These are phyloP conservation scores for Metarhizium guizhouense DNA, from an alignment of 2,329 filamentous ascomycete genomes.

Conservation along the genomic window DNA sequence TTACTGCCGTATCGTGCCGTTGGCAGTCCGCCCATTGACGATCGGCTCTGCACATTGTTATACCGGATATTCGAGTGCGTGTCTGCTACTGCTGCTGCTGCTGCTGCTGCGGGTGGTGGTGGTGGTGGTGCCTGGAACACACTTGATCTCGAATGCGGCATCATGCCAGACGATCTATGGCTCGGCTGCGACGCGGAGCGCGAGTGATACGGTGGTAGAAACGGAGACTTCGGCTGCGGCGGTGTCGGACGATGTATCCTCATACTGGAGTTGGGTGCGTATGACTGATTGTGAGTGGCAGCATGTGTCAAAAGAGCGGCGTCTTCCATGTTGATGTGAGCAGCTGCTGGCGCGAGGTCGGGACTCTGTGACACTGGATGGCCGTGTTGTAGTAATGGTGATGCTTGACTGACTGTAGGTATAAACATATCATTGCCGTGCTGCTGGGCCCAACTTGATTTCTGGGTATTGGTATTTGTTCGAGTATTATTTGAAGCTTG, in stretches of 20 bases:
- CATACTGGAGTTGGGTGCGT: conserved; percentile 12
- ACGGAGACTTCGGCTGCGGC: conserved; percentile 20
- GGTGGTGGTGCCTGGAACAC: conserved; percentile 5
- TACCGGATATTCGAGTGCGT: conserved; percentile 1
- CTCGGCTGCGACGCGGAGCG: conserved; percentile 24
- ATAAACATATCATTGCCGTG: background rate
- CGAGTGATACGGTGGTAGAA: conserved; percentile 16
- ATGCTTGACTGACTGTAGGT: background rate
- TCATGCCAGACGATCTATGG: conserved; percentile 10
- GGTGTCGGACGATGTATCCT: conserved; percentile 16
- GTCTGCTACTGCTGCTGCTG: conserved; percentile 1
- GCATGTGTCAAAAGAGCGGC: conserved; percentile 5
- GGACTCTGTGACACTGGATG: background rate
- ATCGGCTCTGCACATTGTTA: background rate
- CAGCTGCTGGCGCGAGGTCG: background rate
- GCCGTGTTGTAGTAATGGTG: background rate
- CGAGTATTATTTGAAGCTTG: background rate
- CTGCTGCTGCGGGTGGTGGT: background rate
- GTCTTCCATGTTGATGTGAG: conserved; percentile 6
- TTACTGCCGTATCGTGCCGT: conserved; percentile 7
- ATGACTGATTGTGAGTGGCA: conserved; percentile 12
- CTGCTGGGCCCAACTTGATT: background rate
- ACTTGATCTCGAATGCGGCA: conserved; percentile 2
- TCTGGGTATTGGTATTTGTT: background rate
- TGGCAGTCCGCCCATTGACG: background rate